Percentiles rank a stretch among this genome's conserved stretches.
Conservation (phyloP, 177 flowering plant genomes). For the Vitis hybrid region DNA sequence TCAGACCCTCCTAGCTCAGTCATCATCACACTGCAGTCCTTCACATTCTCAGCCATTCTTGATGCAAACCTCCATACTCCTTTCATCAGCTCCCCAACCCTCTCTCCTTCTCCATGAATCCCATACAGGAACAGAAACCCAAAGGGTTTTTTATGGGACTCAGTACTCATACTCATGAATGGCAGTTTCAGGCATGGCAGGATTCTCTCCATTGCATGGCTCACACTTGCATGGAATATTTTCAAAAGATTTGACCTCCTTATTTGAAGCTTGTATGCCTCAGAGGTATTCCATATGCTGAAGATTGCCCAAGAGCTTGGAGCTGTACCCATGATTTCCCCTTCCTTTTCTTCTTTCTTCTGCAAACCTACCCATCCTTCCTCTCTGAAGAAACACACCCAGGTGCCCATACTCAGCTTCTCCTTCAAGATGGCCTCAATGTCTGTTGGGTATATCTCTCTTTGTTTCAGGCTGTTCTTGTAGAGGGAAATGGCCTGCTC, state of each 20-base stretch:
- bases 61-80: slow-evolving; percentile 46
- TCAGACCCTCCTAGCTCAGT: slow-evolving; percentile 44
- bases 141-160: slow-evolving; percentile 26
- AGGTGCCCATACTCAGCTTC: slow-evolving; percentile 49
- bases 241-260: slow-evolving; percentile 28
- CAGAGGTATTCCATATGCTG: slow-evolving; percentile 52
- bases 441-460: slow-evolving; percentile 42
- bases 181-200: slow-evolving; percentile 38
- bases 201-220: slow-evolving; percentile 33
- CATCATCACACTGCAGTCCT: slow-evolving; percentile 42
- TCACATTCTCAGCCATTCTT: slow-evolving; percentile 33
- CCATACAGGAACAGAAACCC: slow-evolving; percentile 57
- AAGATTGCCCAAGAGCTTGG: slow-evolving; percentile 53
- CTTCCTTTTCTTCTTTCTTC: slow-evolving; percentile 15
- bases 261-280: slow-evolving; percentile 38
- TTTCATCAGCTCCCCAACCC: slow-evolving; percentile 42
- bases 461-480: slow-evolving; percentile 24
- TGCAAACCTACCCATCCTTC: slow-evolving; percentile 38
- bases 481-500: slow-evolving; percentile 47
- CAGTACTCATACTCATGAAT: background rate
- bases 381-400: slow-evolving; percentile 44
- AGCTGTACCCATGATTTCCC: slow-evolving; percentile 16
- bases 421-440: slow-evolving; percentile 42
- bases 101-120: slow-evolving; percentile 52
- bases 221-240: slow-evolving; percentile 26